These are phyloP conservation scores for Fusarium austroafricanum DNA, from an alignment of 2,329 filamentous ascomycete species.

Conservation along the genomic window DNA sequence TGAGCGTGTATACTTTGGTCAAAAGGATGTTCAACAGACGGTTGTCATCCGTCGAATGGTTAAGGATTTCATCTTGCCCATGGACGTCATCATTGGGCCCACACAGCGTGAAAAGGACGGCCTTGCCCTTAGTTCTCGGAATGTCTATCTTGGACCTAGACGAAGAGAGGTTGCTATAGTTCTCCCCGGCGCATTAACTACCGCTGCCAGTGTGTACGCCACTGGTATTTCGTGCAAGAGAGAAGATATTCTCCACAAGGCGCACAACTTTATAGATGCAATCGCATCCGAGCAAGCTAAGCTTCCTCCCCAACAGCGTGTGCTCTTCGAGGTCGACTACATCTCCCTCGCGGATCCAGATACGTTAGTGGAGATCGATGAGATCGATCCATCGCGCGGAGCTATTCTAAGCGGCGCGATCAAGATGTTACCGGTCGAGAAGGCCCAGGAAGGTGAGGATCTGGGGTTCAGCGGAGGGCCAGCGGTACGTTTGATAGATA, in stretches of 20 bases:
- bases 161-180: slow-evolving; percentile 79
- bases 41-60: slow-evolving; percentile 90
- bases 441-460: slow-evolving; percentile 76
- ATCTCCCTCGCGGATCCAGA: slow-evolving; percentile 89
- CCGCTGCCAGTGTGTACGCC: slow-evolving; percentile 75
- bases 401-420: slow-evolving; percentile 91
- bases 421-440: slow-evolving; percentile 86
- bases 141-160: slow-evolving; percentile 87
- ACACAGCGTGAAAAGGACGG: slow-evolving; percentile 85
- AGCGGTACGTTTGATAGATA: slow-evolving; percentile 90
- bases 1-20: slow-evolving; percentile 87
- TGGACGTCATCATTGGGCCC: slow-evolving; percentile 76
- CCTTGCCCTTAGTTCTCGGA: slow-evolving; percentile 89
- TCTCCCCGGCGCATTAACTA: slow-evolving; percentile 74
- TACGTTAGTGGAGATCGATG: slow-evolving; percentile 80
- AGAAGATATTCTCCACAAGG: slow-evolving; percentile 77
- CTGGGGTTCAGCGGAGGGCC: slow-evolving; percentile 78
- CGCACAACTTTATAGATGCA: slow-evolving; percentile 68
- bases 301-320: slow-evolving; percentile 70
- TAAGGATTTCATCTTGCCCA: slow-evolving; percentile 84
- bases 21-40: slow-evolving; percentile 98
- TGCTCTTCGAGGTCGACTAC: slow-evolving; percentile 87
- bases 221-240: slow-evolving; percentile 64
- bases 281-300: slow-evolving; percentile 71
- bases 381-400: slow-evolving; percentile 75